Conservation (phyloP, 2,329 filamentous ascomycete genomes). For the Trichoderma lentiforme region DNA sequence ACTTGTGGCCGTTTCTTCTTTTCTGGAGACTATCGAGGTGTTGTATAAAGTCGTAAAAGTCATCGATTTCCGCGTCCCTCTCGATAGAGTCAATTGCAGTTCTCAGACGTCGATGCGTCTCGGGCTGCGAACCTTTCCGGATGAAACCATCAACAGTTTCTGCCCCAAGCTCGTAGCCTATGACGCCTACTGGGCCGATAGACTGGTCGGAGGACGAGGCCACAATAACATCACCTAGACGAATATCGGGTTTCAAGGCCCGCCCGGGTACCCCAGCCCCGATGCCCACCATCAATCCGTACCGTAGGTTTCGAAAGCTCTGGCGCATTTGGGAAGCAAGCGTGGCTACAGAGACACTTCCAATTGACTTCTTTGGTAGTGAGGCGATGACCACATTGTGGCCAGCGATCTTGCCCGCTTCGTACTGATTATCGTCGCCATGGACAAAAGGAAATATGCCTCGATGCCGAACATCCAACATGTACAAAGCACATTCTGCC, state of each 20-base stretch:
- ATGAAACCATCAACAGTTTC: not conserved
- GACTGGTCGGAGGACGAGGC: not conserved
- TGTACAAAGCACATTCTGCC: not conserved
- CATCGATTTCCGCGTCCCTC: not conserved
- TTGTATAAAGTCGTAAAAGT: not conserved
- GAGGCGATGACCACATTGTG: not conserved
- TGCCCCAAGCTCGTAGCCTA: not conserved
- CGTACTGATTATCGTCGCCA: not conserved
- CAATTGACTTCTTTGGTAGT: not conserved
- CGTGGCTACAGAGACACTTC: not conserved
- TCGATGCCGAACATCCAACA: not conserved
- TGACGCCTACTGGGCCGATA: not conserved
- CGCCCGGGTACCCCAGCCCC: not conserved
- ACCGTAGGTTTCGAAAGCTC: not conserved
- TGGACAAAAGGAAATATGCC: not conserved
- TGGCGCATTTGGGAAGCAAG: not conserved
- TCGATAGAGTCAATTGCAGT: not conserved
- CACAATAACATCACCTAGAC: not conserved
- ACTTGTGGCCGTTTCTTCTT: not conserved
- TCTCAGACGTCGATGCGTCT: not conserved
- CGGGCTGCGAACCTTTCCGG: not conserved
- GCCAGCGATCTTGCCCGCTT: not conserved
- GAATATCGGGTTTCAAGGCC: not conserved
- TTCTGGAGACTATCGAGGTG: not conserved
- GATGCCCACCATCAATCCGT: not conserved